Evolutionary conservation across 1,139 yeast species (phyloP), one percentile per base, ranked within the genome.

Genomic region (Candida sanyaensis): DNA sequence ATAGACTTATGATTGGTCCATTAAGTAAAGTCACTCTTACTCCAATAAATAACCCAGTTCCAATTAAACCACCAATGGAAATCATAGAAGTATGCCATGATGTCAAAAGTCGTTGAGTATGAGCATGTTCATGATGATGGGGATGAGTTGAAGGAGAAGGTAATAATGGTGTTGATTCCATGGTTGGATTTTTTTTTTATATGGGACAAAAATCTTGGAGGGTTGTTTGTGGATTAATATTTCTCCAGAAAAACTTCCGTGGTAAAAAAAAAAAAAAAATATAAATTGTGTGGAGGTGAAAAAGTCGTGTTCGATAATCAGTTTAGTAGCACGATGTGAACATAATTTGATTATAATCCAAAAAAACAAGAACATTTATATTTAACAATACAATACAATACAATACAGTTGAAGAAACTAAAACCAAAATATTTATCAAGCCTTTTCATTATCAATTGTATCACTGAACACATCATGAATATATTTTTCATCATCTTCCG

Each of bases 11-110:
- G 8, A 62, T 47, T 5, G 68, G 65, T 7, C 67, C 68, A 34
- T 51, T 51, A 5, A 49, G 38, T 7, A 61, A 45, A 5, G 56
- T 50, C 27, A 45, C 48, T 13, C 61, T 50, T 32, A 63, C 54
- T 13, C 64, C 63, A 32, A 62, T 55, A 41, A 64, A 65, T 36
- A 65, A 56, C 0, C 70, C 70, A 1, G 68, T 63, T 3, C 69
- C 69, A 7, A 65, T 58, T 21, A 64, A 63, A 26, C 66, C 66
- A 29, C 65, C 68, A 27, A 64, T 52, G 28, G 65, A 57, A 28
- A 64, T 57, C 65, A 62, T 59, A 5, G 63, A 55, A 12, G 61
- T 57, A 42, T 58, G 60, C 29, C 55, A 46, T n/a, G 61, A 46
- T n/a, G 53, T 53, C 8, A 60, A 48, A 12, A 54, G 49, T 36